Evolutionary conservation across 2,329 filamentous ascomycete species (phyloP), one percentile per base, ranked within the genome.

Genomic region (Trichoderma lentiforme): DNA sequence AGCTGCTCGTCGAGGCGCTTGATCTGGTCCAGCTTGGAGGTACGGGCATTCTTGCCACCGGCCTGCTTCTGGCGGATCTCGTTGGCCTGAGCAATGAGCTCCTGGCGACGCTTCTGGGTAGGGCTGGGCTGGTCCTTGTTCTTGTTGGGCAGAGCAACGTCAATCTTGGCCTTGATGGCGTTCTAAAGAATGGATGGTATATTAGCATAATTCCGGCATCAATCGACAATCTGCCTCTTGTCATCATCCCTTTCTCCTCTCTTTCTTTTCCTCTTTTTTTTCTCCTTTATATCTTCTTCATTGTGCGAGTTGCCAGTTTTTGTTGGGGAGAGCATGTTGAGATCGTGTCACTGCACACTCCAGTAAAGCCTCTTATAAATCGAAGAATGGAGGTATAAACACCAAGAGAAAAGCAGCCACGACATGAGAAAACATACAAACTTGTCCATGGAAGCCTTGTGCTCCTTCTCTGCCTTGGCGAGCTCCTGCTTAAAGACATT

Each of bases 1-100:
- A 99, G 86, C 81, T 94, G 92, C 80, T 95, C 92, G 77, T 98
- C 95, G 73, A 97, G 90, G 76, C 91, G 91, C 88, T 96, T 97
- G 85, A 98, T 93, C 84, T 97, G 93, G 78, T 98, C 95, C 78
- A 93, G 88, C 82, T 95, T 91, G 79, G 88, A 87, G 77, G 87
- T 89, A 71, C 95, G 92, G 69, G 92, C 90, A 73, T 90, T 89
- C 88, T 99, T 99, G 86, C 93, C 93, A 73, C 90, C 91, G 76
- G 91, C 91, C 85, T 98, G 96, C 85, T 96, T 92, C 82, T 91
- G 88, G 74, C 93, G 92, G 82, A 99, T 98, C 76, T 92, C 88
- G 80, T 91, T 92, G 78, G 94, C 88, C 84, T 98, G 90, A 70
- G 90, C 86, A 78, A 94, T 92, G 75, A 98, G 90, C 82, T 97